Conservation (phyloP, 371 early-diverging fungal genomes). For the Scutellospora calospora region DNA sequence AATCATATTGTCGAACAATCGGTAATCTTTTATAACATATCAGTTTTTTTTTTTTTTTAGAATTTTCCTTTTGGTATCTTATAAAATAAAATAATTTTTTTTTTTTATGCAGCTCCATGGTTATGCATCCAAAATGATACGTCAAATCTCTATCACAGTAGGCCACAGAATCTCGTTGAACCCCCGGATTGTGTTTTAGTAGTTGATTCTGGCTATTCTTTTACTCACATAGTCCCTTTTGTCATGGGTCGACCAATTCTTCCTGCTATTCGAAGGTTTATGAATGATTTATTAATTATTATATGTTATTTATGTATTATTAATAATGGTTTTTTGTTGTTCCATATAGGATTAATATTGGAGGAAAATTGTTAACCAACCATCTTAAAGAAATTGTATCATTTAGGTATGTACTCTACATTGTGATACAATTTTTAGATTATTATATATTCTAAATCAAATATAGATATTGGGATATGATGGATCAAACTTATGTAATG, state of each 20-base stretch:
- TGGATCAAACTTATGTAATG: constrained; percentile 88
- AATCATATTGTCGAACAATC: constrained; percentile 66
- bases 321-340: constrained; percentile 1
- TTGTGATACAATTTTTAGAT: constrained; percentile 18
- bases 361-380: constrained; percentile 87
- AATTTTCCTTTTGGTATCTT: neutral
- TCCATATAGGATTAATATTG: constrained; percentile 74
- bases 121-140: constrained; percentile 43
- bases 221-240: constrained; percentile 84
- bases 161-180: constrained; percentile 44
- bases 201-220: constrained; percentile 86
- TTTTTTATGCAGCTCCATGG: constrained; percentile 32
- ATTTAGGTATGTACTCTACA: constrained; percentile 63
- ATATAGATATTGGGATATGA: constrained; percentile 84
- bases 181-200: constrained; percentile 71
- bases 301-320: neutral
- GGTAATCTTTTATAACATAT: constrained; percentile 48
- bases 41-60: neutral
- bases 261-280: constrained; percentile 60
- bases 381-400: constrained; percentile 90
- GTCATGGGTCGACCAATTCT: constrained; percentile 63
- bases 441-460: neutral
- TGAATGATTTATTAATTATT: neutral
- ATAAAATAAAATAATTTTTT: neutral
- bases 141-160: neutral